Evolutionary conservation across 2,329 filamentous ascomycete genomes (phyloP).

Genomic region (Colletotrichum sp.): DNA sequence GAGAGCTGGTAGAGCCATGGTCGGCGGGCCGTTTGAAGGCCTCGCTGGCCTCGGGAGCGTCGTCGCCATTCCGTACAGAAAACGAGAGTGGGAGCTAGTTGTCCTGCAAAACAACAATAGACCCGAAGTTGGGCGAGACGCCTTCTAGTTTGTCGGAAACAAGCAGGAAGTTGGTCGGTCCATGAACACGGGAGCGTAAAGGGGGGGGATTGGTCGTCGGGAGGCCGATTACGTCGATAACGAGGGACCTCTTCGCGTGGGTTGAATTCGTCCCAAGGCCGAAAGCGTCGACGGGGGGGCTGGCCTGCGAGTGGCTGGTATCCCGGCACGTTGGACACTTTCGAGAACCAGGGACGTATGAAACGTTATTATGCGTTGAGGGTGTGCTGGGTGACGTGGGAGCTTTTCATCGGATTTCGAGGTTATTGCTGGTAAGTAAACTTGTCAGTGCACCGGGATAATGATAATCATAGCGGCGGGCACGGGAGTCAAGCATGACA

Average conservation of each 20-base stretch:
- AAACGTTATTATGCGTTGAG: slow-evolving; percentile 31
- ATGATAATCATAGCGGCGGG: slow-evolving; percentile 5
- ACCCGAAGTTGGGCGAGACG: neutral
- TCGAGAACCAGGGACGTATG: slow-evolving; percentile 21
- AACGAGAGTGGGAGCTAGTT: slow-evolving; percentile 2
- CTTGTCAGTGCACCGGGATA: slow-evolving; percentile 20
- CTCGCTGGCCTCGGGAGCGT: slow-evolving; percentile 71
- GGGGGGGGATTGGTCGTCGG: neutral
- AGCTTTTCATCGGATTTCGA: slow-evolving; percentile 17
- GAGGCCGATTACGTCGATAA: slow-evolving; percentile 11
- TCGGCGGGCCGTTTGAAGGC: slow-evolving; percentile 73
- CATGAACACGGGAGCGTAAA: slow-evolving; percentile 29
- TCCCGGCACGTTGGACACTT: slow-evolving; percentile 12
- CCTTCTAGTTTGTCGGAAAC: slow-evolving; percentile 10
- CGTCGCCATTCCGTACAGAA: slow-evolving; percentile 55
- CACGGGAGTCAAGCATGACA: slow-evolving; percentile 9
- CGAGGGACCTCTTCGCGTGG: neutral
- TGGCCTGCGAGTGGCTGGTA: neutral
- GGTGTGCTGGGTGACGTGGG: slow-evolving; percentile 14
- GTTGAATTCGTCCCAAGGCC: slow-evolving; percentile 15
- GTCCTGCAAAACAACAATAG: neutral
- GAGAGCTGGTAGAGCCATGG: slow-evolving; percentile 74
- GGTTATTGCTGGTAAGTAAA: neutral
- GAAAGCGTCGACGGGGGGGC: neutral
- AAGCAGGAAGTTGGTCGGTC: slow-evolving; percentile 27